Base-by-base conservation (phyloP, 1,284 basidiomycete species). In the Puccinia horiana region DNA sequence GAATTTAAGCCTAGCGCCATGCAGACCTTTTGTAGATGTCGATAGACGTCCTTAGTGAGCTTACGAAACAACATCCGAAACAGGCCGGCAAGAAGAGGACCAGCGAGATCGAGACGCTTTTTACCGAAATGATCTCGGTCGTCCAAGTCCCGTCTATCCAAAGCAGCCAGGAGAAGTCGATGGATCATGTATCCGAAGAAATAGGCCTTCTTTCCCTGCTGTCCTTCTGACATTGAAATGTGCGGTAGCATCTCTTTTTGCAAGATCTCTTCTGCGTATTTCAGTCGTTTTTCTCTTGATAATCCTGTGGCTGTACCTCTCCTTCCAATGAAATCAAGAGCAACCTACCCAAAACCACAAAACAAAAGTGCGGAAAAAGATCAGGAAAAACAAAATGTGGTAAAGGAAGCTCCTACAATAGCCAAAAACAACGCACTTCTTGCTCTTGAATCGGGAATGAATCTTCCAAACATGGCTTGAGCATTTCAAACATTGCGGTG, bases 121-220 rank as follows among this genome's bases (percentile, higher is more conserved):
- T 98, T 98, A 79, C 96, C 96, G 86, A 99, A 99, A 88, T 99
- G 97, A 89, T 99, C 96, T 89, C 96, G 94, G 88, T 99, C 96
- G 86, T 99, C 96, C 56, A 99, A 90, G 86, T 99, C 97, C 85
- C 97, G 90, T 81, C 97, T 90, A 86, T 98, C 96, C 85, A 99
- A 88, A 23, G 95, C 95, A 58, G 97, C 96, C 23, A 98, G 91
- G 6, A 98, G 89, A 37, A 99, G 90, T 83, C 97, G 92, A 88
- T 99, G 96, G 74, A 98, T 94, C 96, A 99, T 99, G 88, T 98
- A 99, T n/a, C 97, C 97, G 84, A 99, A 95, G 90, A 99, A 99
- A 88, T 96, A 99, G 2, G 97, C 97, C 88, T 99, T 99, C 89
- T 97, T 97, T 56, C 94, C 96, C 88, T 97, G 94, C 49, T 95